Percentiles rank a stretch among this genome's conserved stretches.
Conservation (phyloP, 495 filamentous ascomycete species). For the Xylaria longipes region DNA sequence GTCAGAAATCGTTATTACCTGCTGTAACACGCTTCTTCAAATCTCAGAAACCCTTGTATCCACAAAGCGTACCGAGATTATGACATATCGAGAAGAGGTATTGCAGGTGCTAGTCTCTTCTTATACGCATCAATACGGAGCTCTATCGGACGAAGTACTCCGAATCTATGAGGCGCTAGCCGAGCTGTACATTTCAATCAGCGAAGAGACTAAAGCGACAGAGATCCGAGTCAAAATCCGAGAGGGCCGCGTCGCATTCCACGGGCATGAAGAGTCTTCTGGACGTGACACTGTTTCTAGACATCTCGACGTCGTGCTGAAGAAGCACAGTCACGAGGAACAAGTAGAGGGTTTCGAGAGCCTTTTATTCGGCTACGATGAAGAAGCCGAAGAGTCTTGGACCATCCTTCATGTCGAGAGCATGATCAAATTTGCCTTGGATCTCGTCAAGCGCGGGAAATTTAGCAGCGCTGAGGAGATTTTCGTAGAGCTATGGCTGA, state of each 20-base stretch:
- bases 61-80: slow-evolving; percentile 12
- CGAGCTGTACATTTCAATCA: slow-evolving; percentile 16
- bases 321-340: slow-evolving; percentile 19
- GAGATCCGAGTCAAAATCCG: slow-evolving; percentile 21
- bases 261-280: not conserved
- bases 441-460: slow-evolving; percentile 11
- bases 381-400: slow-evolving; percentile 19
- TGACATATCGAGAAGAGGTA: slow-evolving; percentile 21
- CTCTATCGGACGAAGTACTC: slow-evolving; percentile 4
- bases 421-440: slow-evolving; percentile 17
- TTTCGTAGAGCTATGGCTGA: slow-evolving; percentile 20
- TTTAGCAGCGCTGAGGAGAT: slow-evolving; percentile 22
- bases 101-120: slow-evolving; percentile 6
- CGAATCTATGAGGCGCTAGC: slow-evolving; percentile 6
- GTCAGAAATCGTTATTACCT: slow-evolving; percentile 6
- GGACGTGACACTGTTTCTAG: not conserved
- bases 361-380: slow-evolving; percentile 15
- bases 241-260: not conserved
- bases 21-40: slow-evolving; percentile 17
- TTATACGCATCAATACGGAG: slow-evolving; percentile 18
- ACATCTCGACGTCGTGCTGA: slow-evolving; percentile 18
- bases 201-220: slow-evolving; percentile 14
- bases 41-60: slow-evolving; percentile 13
- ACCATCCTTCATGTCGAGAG: slow-evolving; percentile 19
- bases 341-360: slow-evolving; percentile 14